Percentiles rank a stretch among this genome's conserved stretches.
Conservation (phyloP, 805 yeast genomes). For the Metschnikowia santaceciliae region DNA sequence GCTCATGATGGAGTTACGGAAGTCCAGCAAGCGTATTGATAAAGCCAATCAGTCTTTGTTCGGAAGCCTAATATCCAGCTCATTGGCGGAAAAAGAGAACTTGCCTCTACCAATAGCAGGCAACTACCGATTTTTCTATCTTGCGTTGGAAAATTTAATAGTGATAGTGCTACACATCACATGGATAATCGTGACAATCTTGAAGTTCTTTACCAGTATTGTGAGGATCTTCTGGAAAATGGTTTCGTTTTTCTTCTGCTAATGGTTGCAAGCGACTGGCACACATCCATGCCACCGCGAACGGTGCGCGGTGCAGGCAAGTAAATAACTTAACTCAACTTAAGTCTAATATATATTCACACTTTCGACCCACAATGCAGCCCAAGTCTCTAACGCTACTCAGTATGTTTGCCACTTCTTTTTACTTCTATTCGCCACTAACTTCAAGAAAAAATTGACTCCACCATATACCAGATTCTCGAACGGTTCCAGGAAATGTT, state of each 20-base stretch:
- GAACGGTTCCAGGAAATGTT: slow-evolving; percentile 52
- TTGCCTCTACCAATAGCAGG: slow-evolving; percentile 26
- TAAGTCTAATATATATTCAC: neutral
- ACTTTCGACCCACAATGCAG: slow-evolving; percentile 34
- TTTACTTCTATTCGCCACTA: slow-evolving; percentile 15
- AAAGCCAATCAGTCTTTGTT: slow-evolving; percentile 35
- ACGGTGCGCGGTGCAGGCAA: neutral
- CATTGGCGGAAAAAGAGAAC: slow-evolving; percentile 15
- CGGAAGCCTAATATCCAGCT: slow-evolving; percentile 19
- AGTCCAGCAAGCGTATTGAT: slow-evolving; percentile 47
- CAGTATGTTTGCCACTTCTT: slow-evolving; percentile 23
- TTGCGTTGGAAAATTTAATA: slow-evolving; percentile 47
- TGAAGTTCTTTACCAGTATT: slow-evolving; percentile 29
- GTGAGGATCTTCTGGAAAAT: slow-evolving; percentile 15
- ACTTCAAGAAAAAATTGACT: slow-evolving; percentile 44
- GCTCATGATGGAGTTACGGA: slow-evolving; percentile 56
- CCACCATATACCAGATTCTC: slow-evolving; percentile 47
- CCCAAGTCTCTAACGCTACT: slow-evolving; percentile 40
- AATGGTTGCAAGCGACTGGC: slow-evolving; percentile 2
- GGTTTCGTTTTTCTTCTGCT: neutral
- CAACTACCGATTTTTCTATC: slow-evolving; percentile 39
- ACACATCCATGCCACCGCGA: neutral
- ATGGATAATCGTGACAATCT: slow-evolving; percentile 55
- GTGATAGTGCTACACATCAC: slow-evolving; percentile 48
- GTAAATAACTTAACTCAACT: neutral